phyloP scores from a whole-genome alignment of 352 stramenopile genomes.

The Globisporangium carolinianum region DNA sequence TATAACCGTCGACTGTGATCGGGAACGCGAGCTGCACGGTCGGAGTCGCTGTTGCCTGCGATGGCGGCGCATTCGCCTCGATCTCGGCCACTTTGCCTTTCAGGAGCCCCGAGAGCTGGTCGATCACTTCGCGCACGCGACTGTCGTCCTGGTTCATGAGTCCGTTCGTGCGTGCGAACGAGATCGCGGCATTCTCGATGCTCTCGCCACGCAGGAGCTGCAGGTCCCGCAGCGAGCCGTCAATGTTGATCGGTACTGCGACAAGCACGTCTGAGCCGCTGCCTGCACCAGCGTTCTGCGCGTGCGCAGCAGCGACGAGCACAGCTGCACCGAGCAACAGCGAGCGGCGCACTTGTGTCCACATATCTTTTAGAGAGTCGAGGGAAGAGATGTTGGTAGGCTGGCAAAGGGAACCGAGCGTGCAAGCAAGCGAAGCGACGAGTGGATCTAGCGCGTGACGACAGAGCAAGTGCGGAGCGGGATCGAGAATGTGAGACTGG shows the following conservation, averaged over 20 bases:
- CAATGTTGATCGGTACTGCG: slow-evolving; percentile 57
- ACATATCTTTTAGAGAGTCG: slow-evolving; percentile 6
- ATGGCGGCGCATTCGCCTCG: slow-evolving; percentile 13
- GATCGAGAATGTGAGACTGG: not conserved
- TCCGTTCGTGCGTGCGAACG: slow-evolving; percentile 56
- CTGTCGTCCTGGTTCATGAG: slow-evolving; percentile 46
- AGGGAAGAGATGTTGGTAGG: not conserved
- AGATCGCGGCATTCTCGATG: slow-evolving; percentile 49
- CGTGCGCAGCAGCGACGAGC: slow-evolving; percentile 5
- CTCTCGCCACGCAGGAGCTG: slow-evolving; percentile 65
- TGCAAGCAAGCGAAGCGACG: not conserved
- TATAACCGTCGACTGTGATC: slow-evolving; percentile 44
- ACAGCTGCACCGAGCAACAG: slow-evolving; percentile 24
- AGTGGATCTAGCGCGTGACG: not conserved
- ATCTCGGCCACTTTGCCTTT: slow-evolving; percentile 57
- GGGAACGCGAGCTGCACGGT: slow-evolving; percentile 56
- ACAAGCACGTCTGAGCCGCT: slow-evolving; percentile 43
- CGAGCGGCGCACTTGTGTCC: slow-evolving; percentile 9
- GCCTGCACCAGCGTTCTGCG: slow-evolving; percentile 21
- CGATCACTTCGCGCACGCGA: slow-evolving; percentile 45
- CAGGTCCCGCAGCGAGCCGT: slow-evolving; percentile 52
- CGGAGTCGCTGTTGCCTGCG: slow-evolving; percentile 11
- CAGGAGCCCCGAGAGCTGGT: slow-evolving; percentile 58
- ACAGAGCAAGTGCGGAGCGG: too few species aligned
- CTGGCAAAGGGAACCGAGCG: not conserved